Conservation (phyloP, 805 yeast species). For the Saturnispora sekii region DNA sequence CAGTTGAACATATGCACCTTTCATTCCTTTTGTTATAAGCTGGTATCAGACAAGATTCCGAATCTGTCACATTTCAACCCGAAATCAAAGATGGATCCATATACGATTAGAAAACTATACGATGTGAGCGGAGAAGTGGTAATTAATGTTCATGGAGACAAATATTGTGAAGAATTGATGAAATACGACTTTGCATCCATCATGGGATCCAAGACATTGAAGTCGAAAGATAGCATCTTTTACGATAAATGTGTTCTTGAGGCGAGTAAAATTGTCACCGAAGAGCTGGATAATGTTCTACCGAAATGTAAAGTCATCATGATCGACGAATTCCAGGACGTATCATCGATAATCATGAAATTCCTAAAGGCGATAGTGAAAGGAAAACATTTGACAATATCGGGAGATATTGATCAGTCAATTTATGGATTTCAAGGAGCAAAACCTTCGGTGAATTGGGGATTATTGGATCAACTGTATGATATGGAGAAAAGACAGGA, state of each 20-base stretch:
- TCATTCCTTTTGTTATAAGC: constrained; percentile 49
- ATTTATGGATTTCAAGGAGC: constrained; percentile 61
- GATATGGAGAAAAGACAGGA: constrained; percentile 15
- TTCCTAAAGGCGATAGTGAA: constrained; percentile 32
- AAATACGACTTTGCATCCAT: neutral
- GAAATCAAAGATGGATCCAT: neutral
- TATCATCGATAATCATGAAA: constrained; percentile 41
- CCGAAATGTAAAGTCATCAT: constrained; percentile 20
- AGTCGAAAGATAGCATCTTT: constrained; percentile 3
- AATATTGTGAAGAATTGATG: neutral
- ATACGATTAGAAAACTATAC: constrained; percentile 1
- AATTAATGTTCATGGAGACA: neutral
- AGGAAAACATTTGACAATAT: constrained; percentile 47
- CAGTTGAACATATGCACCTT: constrained; percentile 45
- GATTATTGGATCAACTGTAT: constrained; percentile 1
- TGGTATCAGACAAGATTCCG: constrained; percentile 31
- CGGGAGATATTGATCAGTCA: constrained; percentile 67
- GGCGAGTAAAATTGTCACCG: constrained; percentile 7
- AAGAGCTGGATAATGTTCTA: neutral
- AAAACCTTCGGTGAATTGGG: constrained; percentile 17
- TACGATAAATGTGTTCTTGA: constrained; percentile 12
- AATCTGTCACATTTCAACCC: neutral
- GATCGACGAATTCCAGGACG: constrained; percentile 71
- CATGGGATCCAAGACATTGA: constrained; percentile 4
- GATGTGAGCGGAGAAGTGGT: neutral